Conservation (phyloP, 2,329 filamentous ascomycete genomes). For the Botrytis fabae region DNA sequence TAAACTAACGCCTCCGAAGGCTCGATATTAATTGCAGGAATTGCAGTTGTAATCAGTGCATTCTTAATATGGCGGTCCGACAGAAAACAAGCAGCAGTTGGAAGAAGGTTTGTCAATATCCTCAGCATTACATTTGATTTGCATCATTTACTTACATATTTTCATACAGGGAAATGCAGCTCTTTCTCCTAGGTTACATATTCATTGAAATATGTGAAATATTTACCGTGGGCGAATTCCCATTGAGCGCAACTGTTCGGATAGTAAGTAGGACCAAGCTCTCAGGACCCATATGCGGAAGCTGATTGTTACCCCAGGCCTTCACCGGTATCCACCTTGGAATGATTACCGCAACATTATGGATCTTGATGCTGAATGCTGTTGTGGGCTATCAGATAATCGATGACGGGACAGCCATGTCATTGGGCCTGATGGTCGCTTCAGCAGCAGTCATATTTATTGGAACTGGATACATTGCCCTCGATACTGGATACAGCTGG, state of each 20-base stretch:
- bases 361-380: conserved; percentile 90
- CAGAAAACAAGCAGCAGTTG: conserved; percentile 88
- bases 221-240: conserved; percentile 90
- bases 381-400: conserved; percentile 90
- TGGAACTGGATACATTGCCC: conserved; percentile 91
- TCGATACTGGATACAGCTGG: conserved; percentile 88
- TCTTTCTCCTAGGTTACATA: conserved; percentile 85
- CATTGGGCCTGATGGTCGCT: conserved; percentile 69
- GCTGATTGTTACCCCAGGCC: conserved; percentile 51
- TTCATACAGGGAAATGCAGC: conserved; percentile 80
- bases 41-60: conserved; percentile 69
- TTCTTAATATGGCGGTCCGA: conserved; percentile 80
- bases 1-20: conserved; percentile 52
- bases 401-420: conserved; percentile 88
- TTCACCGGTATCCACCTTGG: conserved; percentile 92
- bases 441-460: conserved; percentile 76
- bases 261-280: conserved; percentile 55
- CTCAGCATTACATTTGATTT: neutral
- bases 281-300: neutral
- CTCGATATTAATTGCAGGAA: conserved; percentile 79
- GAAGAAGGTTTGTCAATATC: conserved; percentile 66
- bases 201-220: conserved; percentile 93
- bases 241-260: conserved; percentile 68
- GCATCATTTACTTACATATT: conserved; percentile 9
- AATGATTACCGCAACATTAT: conserved; percentile 81